Evolutionary conservation across 2,329 filamentous ascomycete species (phyloP).

Genomic region (Cryphonectria japonica): DNA sequence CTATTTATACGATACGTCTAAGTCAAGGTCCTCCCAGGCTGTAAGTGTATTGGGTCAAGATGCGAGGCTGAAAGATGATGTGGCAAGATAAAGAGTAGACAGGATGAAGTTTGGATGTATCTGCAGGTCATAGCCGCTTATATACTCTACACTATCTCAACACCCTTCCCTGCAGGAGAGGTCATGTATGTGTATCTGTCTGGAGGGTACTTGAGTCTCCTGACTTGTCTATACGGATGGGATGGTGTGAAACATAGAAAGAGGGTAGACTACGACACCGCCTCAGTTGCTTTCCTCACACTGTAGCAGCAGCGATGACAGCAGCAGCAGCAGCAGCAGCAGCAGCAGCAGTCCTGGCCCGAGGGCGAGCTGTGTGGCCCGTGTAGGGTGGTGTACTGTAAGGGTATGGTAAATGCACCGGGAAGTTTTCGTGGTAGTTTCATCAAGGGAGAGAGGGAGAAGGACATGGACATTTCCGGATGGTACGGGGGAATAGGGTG

Average conservation of each 20-base stretch:
- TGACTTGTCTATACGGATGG: constrained; percentile 33
- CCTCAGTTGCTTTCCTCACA: constrained; percentile 9
- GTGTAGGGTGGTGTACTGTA: background rate
- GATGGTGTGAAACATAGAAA: constrained; percentile 35
- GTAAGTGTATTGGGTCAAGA: constrained; percentile 8
- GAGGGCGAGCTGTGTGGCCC: background rate
- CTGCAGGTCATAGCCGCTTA: constrained; percentile 13
- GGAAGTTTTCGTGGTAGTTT: constrained; percentile 28
- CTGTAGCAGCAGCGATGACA: background rate
- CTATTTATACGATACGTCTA: constrained; percentile 17
- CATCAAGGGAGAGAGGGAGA: background rate
- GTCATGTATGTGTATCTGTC: constrained; percentile 26
- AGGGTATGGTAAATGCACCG: constrained; percentile 29
- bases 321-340: background rate
- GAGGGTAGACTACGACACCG: constrained; percentile 22
- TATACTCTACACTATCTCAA: constrained; percentile 24
- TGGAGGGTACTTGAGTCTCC: constrained; percentile 24
- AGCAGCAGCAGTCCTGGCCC: background rate
- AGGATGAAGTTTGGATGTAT: constrained; percentile 12
- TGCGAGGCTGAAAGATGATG: constrained; percentile 19
- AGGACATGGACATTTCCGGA: constrained; percentile 32
- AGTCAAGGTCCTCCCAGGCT: constrained; percentile 13
- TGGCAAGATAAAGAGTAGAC: background rate
- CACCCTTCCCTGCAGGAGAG: constrained; percentile 15
- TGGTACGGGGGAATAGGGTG: constrained; percentile 28